A percentile compares a stretch with the other conserved stretches of the same genome.
phyloP scores from a whole-genome alignment of 2,329 filamentous ascomycete genomes.

The Fragosphaeria purpurea region DNA sequence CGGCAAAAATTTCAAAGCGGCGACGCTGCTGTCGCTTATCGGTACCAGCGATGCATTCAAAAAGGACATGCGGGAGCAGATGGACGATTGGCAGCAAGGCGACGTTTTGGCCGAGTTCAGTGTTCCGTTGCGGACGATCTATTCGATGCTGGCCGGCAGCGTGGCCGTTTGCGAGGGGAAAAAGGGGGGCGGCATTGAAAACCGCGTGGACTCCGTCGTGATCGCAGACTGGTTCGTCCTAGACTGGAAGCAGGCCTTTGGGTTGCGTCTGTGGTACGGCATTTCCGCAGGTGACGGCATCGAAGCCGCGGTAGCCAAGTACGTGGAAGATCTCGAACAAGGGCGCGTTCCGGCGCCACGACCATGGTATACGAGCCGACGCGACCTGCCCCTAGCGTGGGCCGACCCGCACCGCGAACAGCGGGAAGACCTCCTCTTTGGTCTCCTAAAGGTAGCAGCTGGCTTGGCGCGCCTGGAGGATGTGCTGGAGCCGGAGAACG shows the following conservation, averaged over 20 bases:
- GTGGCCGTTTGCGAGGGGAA: conserved; percentile 75
- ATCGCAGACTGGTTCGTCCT: conserved; percentile 77
- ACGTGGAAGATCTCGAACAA: conserved; percentile 61
- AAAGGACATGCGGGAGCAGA: conserved; percentile 67
- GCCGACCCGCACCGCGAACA: conserved; percentile 30
- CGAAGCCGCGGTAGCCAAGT: conserved; percentile 61
- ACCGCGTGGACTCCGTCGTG: conserved; percentile 68
- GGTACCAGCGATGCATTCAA: conserved; percentile 60
- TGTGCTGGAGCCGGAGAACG: conserved; percentile 65
- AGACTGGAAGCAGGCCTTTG: conserved; percentile 91
- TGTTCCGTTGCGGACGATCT: conserved; percentile 74
- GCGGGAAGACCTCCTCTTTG: conserved; percentile 75
- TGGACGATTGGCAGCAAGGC: conserved; percentile 73
- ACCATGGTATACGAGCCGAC: conserved; percentile 58
- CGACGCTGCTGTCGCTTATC: conserved; percentile 50
- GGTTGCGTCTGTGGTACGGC: conserved; percentile 82
- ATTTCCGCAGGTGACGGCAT: conserved; percentile 59
- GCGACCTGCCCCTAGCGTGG: conserved; percentile 46
- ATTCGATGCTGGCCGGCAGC: conserved; percentile 82
- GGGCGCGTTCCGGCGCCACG: conserved; percentile 62
- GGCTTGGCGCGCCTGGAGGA: conserved; percentile 53
- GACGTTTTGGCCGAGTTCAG: conserved; percentile 82
- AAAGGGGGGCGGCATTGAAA: conserved; percentile 62
- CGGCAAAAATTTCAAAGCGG: conserved; percentile 53
- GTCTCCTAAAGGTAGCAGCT: conserved; percentile 72